A percentile compares a stretch with the other conserved stretches of the same genome.
Conservation (phyloP, 257 asterid genomes). For the Ilex asprella region DNA sequence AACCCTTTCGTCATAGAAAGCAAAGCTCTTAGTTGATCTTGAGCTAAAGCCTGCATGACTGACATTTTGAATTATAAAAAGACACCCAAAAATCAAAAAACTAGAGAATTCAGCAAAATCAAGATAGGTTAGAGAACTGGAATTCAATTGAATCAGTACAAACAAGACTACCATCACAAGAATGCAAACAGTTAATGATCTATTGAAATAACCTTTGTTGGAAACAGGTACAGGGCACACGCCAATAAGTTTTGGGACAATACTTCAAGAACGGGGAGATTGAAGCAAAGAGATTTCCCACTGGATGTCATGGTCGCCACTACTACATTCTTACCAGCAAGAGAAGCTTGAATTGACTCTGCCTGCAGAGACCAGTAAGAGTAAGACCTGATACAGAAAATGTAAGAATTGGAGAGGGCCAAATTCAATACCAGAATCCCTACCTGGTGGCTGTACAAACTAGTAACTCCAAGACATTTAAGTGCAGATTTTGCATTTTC, state of each 20-base stretch:
- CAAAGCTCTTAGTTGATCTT: slow-evolving; percentile 87
- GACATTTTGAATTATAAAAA: slow-evolving; percentile 20
- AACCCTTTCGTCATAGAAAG: slow-evolving; percentile 49
- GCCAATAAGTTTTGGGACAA: slow-evolving; percentile 54
- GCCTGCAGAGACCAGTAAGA: slow-evolving; percentile 37
- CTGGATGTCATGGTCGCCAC: slow-evolving; percentile 98
- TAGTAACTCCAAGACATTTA: slow-evolving; percentile 53
- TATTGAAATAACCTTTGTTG: slow-evolving; percentile 65
- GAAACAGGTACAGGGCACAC: slow-evolving; percentile 88
- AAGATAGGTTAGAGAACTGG: background rate
- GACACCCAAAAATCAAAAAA: slow-evolving; percentile 8
- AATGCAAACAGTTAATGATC: slow-evolving; percentile 8
- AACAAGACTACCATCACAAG: slow-evolving; percentile 6
- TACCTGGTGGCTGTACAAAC: slow-evolving; percentile 91
- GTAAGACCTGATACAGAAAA: slow-evolving; percentile 1
- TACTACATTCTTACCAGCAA: slow-evolving; percentile 79
- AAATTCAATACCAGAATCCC: slow-evolving; percentile 9
- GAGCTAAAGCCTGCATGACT: slow-evolving; percentile 80
- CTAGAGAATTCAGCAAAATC: background rate
- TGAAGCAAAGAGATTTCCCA: slow-evolving; percentile 98
- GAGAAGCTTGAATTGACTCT: slow-evolving; percentile 77
- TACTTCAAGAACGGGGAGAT: slow-evolving; percentile 83
- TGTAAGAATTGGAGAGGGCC: slow-evolving; percentile 6
- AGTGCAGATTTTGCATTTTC: slow-evolving; percentile 58
- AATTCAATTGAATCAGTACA: slow-evolving; percentile 13